phyloP scores from a whole-genome alignment of 169 alveolate species.

The Plasmodium coatneyi region DNA sequence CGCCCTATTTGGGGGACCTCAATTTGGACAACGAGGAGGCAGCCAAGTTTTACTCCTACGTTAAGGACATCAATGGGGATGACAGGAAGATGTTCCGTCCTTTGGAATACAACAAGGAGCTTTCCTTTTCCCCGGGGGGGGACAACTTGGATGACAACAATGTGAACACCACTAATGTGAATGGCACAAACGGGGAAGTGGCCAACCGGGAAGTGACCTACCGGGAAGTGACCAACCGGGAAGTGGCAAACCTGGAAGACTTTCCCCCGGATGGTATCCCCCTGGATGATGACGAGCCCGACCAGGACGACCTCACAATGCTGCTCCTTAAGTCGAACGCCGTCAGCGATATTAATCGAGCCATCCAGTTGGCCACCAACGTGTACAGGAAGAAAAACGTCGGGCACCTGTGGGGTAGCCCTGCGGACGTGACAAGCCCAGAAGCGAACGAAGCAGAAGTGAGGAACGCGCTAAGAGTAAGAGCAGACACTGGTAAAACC shows the following conservation, averaged over 20 bases:
- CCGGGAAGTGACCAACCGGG: too few species aligned
- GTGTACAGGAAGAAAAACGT: slow-evolving; percentile 53
- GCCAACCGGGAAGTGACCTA: neutral
- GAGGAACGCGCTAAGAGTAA: neutral
- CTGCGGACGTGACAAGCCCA: neutral
- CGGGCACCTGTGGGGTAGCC: slow-evolving; percentile 21
- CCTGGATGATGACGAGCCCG: neutral
- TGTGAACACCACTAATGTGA: neutral
- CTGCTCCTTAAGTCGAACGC: slow-evolving; percentile 29
- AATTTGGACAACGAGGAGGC: slow-evolving; percentile 43
- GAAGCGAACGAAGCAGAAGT: neutral
- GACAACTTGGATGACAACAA: neutral
- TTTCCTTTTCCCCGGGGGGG: neutral
- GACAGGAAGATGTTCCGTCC: neutral
- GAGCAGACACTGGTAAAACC: neutral
- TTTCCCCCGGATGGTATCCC: neutral
- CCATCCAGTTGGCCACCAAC: slow-evolving; percentile 41
- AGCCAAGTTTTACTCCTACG: slow-evolving; percentile 32
- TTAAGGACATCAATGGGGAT: slow-evolving; percentile 8
- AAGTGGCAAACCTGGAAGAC: neutral
- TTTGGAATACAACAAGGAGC: slow-evolving; percentile 28
- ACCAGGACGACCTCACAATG: slow-evolving; percentile 33
- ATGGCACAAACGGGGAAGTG: neutral
- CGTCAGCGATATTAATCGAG: slow-evolving; percentile 45
- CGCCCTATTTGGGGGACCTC: slow-evolving; percentile 66